A percentile compares a stretch with the other conserved stretches of the same genome.
Conservation (phyloP, 1,139 yeast species). For the Zygotorulaspora mrakii region DNA sequence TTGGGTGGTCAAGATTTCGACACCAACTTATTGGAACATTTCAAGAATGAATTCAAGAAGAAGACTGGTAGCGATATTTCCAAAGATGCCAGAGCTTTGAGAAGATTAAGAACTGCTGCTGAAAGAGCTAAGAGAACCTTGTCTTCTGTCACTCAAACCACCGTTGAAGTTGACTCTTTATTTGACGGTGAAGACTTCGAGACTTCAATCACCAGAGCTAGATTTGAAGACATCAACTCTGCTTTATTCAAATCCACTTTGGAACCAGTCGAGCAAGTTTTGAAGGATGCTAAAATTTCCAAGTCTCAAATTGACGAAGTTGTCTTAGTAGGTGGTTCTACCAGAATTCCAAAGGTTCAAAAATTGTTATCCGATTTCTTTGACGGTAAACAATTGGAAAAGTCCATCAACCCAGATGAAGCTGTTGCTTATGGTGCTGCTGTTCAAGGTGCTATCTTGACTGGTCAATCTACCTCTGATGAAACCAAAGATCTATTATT, state of each 20-base stretch:
- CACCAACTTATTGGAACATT: constrained; percentile 91
- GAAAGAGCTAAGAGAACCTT: constrained; percentile 99
- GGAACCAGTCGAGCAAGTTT: constrained; percentile 97
- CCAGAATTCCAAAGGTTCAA: constrained; percentile 99
- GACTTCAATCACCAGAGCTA: constrained; percentile 96
- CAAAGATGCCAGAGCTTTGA: constrained; percentile 89
- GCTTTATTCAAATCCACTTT: constrained; percentile 94
- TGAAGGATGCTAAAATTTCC: constrained; percentile 89
- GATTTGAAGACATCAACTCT: constrained; percentile 96
- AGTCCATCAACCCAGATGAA: constrained; percentile 97
- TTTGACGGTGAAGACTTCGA: constrained; percentile 96
- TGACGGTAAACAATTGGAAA: constrained; percentile 95
- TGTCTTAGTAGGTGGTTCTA: constrained; percentile 99
- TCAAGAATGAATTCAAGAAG: constrained; percentile 93
- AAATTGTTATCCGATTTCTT: constrained; percentile 96
- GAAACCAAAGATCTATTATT: constrained; percentile 96
- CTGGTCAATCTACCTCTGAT: constrained; percentile 96
- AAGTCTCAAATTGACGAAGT: constrained; percentile 91
- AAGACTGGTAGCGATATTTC: constrained; percentile 94
- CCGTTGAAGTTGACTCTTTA: constrained; percentile 94
- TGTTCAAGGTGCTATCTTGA: constrained; percentile 97
- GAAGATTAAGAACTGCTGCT: constrained; percentile 98
- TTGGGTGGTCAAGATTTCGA: constrained; percentile 99
- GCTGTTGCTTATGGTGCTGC: constrained; percentile 98
- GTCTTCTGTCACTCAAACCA: constrained; percentile 94